A percentile compares a stretch with the other conserved stretches of the same genome.
Evolutionary conservation across 1,139 yeast species (phyloP).

Genomic region (Geotrichum candidum): DNA sequence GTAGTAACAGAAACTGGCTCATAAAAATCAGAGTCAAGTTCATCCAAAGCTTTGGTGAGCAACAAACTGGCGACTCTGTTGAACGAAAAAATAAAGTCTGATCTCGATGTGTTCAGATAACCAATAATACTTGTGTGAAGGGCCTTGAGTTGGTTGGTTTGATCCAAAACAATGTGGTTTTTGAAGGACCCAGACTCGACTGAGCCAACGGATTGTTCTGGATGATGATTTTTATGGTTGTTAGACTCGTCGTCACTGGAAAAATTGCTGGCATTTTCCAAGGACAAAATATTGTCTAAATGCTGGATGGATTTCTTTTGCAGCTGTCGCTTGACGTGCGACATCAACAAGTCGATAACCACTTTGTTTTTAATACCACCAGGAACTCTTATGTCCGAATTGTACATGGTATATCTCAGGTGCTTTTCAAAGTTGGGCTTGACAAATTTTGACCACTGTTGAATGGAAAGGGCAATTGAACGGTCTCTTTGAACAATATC

Average conservation of each 20-base stretch:
- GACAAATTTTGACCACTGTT: slow-evolving; percentile 86
- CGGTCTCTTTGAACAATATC: slow-evolving; percentile 84
- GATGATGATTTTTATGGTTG: neutral
- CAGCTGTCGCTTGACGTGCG: slow-evolving; percentile 72
- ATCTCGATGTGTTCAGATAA: slow-evolving; percentile 46
- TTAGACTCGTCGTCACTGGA: neutral
- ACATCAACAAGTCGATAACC: slow-evolving; percentile 73
- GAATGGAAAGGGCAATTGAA: slow-evolving; percentile 70
- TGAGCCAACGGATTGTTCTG: neutral
- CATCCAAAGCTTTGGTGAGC: slow-evolving; percentile 61
- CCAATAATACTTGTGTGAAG: slow-evolving; percentile 62
- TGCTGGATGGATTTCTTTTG: slow-evolving; percentile 60
- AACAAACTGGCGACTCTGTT: slow-evolving; percentile 70
- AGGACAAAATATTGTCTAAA: slow-evolving; percentile 48
- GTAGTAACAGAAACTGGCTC: slow-evolving; percentile 39
- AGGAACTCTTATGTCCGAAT: slow-evolving; percentile 84
- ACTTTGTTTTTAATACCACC: slow-evolving; percentile 77
- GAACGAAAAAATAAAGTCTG: slow-evolving; percentile 80
- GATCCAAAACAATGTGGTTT: slow-evolving; percentile 40
- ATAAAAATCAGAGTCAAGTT: slow-evolving; percentile 29
- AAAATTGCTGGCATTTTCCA: slow-evolving; percentile 40
- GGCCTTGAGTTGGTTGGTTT: slow-evolving; percentile 63
- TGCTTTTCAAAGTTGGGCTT: slow-evolving; percentile 83
- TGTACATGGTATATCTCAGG: slow-evolving; percentile 70
- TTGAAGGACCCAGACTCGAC: slow-evolving; percentile 2